Evolutionary conservation across 129 eudicot genomes (phyloP), one percentile per base, ranked within the genome.

Genomic region (Lactuca saligna): DNA sequence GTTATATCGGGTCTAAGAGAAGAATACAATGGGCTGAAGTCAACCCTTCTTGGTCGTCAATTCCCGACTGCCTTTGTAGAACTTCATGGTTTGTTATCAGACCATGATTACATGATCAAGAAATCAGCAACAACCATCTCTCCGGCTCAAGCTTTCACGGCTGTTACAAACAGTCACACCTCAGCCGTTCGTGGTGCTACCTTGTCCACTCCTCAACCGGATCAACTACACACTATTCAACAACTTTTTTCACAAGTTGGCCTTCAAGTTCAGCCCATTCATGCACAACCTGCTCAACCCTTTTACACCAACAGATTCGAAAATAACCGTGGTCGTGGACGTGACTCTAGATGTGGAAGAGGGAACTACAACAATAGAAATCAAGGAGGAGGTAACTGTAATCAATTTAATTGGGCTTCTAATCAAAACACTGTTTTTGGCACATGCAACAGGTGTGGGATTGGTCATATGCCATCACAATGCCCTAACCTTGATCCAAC

Each of bases 401-500:
- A 49, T 49, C 46, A 39, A 39, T 39, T 39, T 55, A 39, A 8
- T 35, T 35, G 38, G 38, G 38, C 38, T 35, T 35, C 38, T 35
- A 35, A 35, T 35, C 38, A 35, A 35, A 35, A 35, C 38, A 3
- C 6, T 35, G 5, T 35, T 35, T 35, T 35, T 35, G 38, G 38
- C 5, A 35, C 38, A 35, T 35, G 38, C 38, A 35, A 35, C 38
- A 35, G 0, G 38, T 35, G 38, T 35, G 57, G 60, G 33, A 17
- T 55, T 55, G 33, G 60, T 20, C 60, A 55, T 55, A 55, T 55
- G 5, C 33, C 34, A 14, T 57, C 62, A 8, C 16, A 25, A 4
- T 57, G 38, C 62, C 62, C 62, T 25, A 8, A 57, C 12, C 62
- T 39, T 29, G 62, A 57, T n/a, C 37, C 15, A 25, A 37, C 62